Evolutionary conservation across 139 green algal species (phyloP), one percentile per base, ranked within the genome.

Genomic region (Nannochloris sp.): DNA sequence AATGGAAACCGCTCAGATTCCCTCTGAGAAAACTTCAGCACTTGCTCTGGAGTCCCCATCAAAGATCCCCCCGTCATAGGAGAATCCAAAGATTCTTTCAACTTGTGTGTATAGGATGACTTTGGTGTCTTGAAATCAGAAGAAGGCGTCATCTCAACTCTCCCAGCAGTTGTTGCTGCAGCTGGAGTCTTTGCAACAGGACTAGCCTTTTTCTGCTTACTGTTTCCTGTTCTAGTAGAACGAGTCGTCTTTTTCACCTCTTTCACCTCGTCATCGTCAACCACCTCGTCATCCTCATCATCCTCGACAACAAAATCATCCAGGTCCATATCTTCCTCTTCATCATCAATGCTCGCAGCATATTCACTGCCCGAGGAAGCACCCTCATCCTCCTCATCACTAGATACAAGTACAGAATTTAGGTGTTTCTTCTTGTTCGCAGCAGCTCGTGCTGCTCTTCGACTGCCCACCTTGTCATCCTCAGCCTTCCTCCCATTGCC

Each of bases 1-100:
- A 93, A 95, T 17, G 83, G 67, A 69, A 90, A 95, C 59, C 75
- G 73, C 36, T 74, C 23, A 14, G 46, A 40, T 25, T 62, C 58
- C 25, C 78, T 69, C 6, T 62, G 72, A 9, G 66, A 63, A 65
- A 87, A 93, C 16, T 40, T 40, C 5, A 40, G 33, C 11, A 8
- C 33, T 13, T 40, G 33, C 11, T 40, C 33, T 40, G 33, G 33
- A 40, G 33, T 40, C 33, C 33, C 33, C 6, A 40, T 8, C 33
- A 40, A 40, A 40, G 33, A 40, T 8, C 33, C 33, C 2, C 33
- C 33, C 33, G 33, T 40, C 33, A 40, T 40, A 8, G 33, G 33
- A 40, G 33, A 40, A 6, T 40, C 33, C 33, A 40, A 40, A 40
- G 33, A 40, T 40, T 6, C 33, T 40, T 40, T 40, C 11, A 40